Evolutionary conservation across 176 grass and related monocot species (phyloP), one percentile per base, ranked within the genome.

Genomic region (Sorghum bicolor): DNA sequence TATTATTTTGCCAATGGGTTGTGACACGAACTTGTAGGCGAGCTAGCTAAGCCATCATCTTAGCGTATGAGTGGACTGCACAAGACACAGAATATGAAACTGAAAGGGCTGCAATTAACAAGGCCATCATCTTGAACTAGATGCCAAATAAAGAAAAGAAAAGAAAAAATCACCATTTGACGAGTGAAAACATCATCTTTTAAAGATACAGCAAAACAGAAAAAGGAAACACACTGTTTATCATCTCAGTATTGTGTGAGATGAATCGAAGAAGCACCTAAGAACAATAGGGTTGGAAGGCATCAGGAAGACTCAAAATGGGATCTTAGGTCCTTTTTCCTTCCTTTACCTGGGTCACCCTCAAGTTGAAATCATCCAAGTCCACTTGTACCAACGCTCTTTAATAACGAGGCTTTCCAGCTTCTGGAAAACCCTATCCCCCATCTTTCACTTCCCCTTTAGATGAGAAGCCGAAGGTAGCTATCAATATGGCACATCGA

Each of bases 301-400:
- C 86, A 84, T 83, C 43, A 67, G 20, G 58, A 84, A 74, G 71
- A 55, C 67, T 58, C 57, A 72, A 66, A 72, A 66, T 9, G 61
- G 19, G 5, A 9, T 84, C 75, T 22, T 78, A 67, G 67, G 26
- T 30, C 33, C 19, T 84, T 36, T 65, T 71, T 64, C 78, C 39
- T 88, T 80, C 81, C 67, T 76, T 58, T 79, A 67, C 44, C 15
- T 2, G 4, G n/a, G 45, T 72, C 29, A 13, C n/a, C 10, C 39
- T 69, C 22, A 22, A 76, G 0, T 43, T 60, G 10, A 79, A 50
- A 81, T 33, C 58, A 86, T 67, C 34, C 34, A 72, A 62, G n/a
- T n/a, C n/a, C n/a, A n/a, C n/a, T n/a, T n/a, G n/a, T n/a, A n/a
- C n/a, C n/a, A n/a, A n/a, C n/a, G n/a, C n/a, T n/a, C n/a, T n/a